phyloP scores from a whole-genome alignment of 1,284 basidiomycete species.

The Sanghuangporus baumii region DNA sequence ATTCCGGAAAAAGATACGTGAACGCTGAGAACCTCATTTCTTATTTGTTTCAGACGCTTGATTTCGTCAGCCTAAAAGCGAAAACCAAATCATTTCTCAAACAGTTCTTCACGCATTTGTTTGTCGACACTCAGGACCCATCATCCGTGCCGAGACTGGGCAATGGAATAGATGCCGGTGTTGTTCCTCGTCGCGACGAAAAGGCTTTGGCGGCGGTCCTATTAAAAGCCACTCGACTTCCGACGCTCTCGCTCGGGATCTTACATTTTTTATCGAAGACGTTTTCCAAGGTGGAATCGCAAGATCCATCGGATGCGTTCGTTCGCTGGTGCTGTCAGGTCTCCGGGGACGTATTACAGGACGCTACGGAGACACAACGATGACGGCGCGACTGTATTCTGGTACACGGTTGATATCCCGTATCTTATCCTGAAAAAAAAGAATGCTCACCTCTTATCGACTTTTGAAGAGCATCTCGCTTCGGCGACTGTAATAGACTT shows the following conservation, averaged over 20 bases:
- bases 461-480: too few species aligned
- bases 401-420: too few species aligned
- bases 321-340: conserved; percentile 59
- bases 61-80: conserved; percentile 70
- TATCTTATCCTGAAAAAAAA: too few species aligned
- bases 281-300: conserved; percentile 35
- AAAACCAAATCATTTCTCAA: conserved; percentile 62
- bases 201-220: conserved; percentile 68
- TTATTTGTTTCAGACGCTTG: conserved; percentile 59
- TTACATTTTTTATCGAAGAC: conserved; percentile 57
- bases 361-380: conserved; percentile 23
- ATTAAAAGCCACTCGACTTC: conserved; percentile 56
- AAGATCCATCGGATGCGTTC: conserved; percentile 40
- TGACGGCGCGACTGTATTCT: not conserved
- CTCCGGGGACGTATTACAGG: conserved; percentile 64
- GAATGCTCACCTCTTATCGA: too few species aligned
- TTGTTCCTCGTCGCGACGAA: conserved; percentile 44
- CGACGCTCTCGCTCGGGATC: conserved; percentile 61
- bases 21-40: not conserved
- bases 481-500: too few species aligned
- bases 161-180: conserved; percentile 34
- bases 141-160: conserved; percentile 50
- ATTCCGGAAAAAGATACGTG: not conserved
- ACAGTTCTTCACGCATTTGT: conserved; percentile 60
- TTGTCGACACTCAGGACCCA: conserved; percentile 41